Base-by-base conservation (phyloP, 148 eudicot genomes). In the Suaeda aralocaspica region DNA sequence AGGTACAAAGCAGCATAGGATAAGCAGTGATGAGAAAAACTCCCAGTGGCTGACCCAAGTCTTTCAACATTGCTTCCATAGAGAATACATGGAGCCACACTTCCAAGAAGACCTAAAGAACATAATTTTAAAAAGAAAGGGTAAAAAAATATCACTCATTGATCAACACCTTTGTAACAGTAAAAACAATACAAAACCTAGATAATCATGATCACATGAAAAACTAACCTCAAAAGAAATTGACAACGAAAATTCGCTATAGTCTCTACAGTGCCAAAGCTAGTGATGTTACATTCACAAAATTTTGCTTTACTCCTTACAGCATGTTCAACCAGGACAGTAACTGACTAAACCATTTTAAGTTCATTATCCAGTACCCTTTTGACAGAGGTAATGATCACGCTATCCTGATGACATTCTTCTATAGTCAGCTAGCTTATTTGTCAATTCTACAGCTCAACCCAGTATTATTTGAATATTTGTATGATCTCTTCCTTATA, bases 41-140 rank as follows among this genome's bases (percentile, higher is more conserved):
- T 83, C 59, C 86, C 84, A 46, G 89, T 82, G 51, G 72, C 66
- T 72, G 87, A 81, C 51, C 84, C 88, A 71, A 89, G 84, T 74
- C 97, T 87, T 79, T 89, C 97, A 6, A 69, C 89, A 81, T 84
- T 91, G 83, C 85, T 80, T 83, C 89, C 97, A 79, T 85, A 87
- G n/a, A 91, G 87, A 74, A 89, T 87, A 66, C 97, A 89, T 12
- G 97, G 97, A 36, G 95, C 97, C 63, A 91, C 80, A 72, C 80
- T 81, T 73, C 97, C 97, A 67, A 91, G 87, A 58, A 91, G 65
- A 83, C 97, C 93, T 88, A 71, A 72, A 33, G 22, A 66, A 33
- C 66, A 64, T 15, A 34, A 4, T 15, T 21, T 18, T 60, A 2
- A 33, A 44, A 26, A 41, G 19, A 25, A 65, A 73, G 19, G 51